These are phyloP conservation scores for Triticum dicoccoides DNA, from an alignment of 176 grass and related monocot species.

Conservation along the genomic window DNA sequence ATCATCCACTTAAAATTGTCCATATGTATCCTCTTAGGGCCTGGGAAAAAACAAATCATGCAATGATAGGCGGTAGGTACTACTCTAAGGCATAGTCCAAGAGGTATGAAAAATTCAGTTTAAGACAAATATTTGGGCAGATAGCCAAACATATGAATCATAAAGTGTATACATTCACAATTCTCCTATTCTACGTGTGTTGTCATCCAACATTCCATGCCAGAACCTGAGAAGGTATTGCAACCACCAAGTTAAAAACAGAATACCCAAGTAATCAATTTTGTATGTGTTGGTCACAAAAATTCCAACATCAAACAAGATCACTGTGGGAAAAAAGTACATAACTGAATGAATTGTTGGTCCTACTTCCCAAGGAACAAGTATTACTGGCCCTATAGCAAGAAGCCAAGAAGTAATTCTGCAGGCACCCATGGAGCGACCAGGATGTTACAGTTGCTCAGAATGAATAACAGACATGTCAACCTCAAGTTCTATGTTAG, in stretches of 20 bases:
- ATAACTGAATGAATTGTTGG: not conserved
- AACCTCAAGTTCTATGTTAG: conserved; percentile 7
- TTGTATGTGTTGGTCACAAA: conserved; percentile 2
- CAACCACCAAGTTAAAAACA: not conserved
- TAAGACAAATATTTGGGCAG: conserved; percentile 8
- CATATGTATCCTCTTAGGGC: not conserved
- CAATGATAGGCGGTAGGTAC: not conserved
- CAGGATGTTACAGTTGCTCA: not conserved
- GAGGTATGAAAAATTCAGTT: conserved; percentile 9
- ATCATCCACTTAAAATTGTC: not conserved
- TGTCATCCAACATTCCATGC: not conserved
- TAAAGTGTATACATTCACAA: not conserved
- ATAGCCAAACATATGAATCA: conserved; percentile 8
- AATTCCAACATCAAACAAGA: not conserved
- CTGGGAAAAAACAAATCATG: not conserved
- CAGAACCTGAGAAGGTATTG: conserved; percentile 3
- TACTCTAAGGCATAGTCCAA: conserved; percentile 16
- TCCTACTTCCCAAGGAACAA: not conserved
- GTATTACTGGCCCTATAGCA: not conserved
- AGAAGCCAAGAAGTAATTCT: conserved; percentile 12
- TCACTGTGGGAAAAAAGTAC: not conserved
- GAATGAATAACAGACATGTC: not conserved
- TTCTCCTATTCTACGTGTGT: not conserved
- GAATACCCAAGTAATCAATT: not conserved
- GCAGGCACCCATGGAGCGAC: conserved; percentile 14